Evolutionary conservation across 148 eudicot genomes (phyloP), one percentile per base, ranked within the genome.

Genomic region (Dysphania ambrosioides): DNA sequence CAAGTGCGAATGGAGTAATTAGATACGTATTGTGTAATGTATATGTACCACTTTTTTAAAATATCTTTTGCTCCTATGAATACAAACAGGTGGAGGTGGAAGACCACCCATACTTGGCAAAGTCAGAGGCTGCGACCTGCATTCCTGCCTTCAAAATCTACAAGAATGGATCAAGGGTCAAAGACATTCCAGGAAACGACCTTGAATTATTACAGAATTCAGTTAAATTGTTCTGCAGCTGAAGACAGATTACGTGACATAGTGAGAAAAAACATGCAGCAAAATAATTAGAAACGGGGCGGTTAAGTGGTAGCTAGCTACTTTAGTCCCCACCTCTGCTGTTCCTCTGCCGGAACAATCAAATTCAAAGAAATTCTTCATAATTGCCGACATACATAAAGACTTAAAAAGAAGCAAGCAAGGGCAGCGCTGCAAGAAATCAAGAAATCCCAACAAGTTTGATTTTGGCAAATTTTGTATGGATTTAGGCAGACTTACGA

Each of bases 81-180:
- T 31, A 27, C 49, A 68, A 21, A 42, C 78, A 85, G 87, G 88
- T 85, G 77, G 84, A 85, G 59, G 79, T 83, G 42, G 84, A 85
- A 78, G 84, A 78, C 9, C 84, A 85, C 49, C 86, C 88, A 19
- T 80, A 80, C 80, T 78, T 85, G 61, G 80, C 82, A 64, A 82
- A 82, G 62, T 82, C 84, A 59, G 86, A 82, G 72, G 80, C 34
- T 38, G 80, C 75, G 35, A 77, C 53, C 68, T 41, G 75, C 60
- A 66, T 72, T 69, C 88, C 88, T 30, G 78, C 78, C 67, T 80
- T 85, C 80, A 78, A 80, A 82, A 82, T 85, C n/a, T 85, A 85
- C 76, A 85, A 82, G 80, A 83, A 85, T 53, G 88, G 88, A 34
- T 80, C 79, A 51, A 80, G 71, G 70, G 77, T 85, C 29, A 76